Evolutionary conservation across 192 early-diverging fungal genomes (phyloP), one percentile per base, ranked within the genome.

Genomic region (Entomortierella lignicola): DNA sequence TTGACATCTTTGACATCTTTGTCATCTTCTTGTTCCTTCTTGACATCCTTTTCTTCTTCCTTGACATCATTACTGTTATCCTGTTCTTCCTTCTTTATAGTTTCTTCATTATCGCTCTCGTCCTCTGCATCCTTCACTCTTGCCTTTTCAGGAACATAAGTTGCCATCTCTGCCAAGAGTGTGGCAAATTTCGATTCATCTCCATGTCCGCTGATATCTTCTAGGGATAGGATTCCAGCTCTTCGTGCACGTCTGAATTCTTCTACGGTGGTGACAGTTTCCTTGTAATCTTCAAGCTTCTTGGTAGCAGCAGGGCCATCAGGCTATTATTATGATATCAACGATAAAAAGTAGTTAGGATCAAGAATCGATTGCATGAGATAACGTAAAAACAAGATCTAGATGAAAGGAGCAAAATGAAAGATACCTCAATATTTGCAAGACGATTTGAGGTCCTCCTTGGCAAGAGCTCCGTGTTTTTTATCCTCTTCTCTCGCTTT

Each of bases 91-190:
- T 74, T 73, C 17, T 55, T 39, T 23, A 27, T 53, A 10, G 23
- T 18, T 0, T 60, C 41, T n/a, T 58, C 63, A 18, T 25, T 48
- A 39, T 77, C 55, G 23, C 62, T 61, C 12, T 72, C 71, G 21
- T 81, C 69, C 27, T 72, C 72, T 2, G 37, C 30, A 51, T 69
- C 72, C 52, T 44, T 73, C 25, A 72, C 73, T 31, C 69, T 34
- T 1, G 80, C 66, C 54, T 75, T 71, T 15, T 74, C 72, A 53
- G 80, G 80, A n/a, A 82, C 71, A 23, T 66, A 72, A 32, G 68
- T 70, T 0, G 81, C 62, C n/a, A 72, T 34, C 15, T 69, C 64
- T 15, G 41, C 34, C 60, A 70, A 26, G 20, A 71, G 56, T 27
- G 50, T 57, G 8, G 43, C 55, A 56, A 75, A 69, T 48, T 56